Conservation (phyloP, 192 early-diverging fungal species). For the Allomyces arbusculus region DNA sequence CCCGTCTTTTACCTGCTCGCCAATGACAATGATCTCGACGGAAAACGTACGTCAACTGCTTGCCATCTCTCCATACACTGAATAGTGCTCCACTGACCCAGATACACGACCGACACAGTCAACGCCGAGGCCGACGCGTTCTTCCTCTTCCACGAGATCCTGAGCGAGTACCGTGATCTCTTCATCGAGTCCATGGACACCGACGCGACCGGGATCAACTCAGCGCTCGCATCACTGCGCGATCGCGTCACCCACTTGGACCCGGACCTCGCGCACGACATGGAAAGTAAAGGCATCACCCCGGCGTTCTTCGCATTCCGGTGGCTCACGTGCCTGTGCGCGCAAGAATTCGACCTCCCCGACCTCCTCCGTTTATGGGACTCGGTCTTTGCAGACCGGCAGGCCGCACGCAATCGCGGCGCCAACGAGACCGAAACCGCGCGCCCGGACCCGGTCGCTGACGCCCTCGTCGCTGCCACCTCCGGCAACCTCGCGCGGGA, state of each 20-base stretch:
- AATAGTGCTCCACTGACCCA: background rate
- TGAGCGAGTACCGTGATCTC: conserved; percentile 56
- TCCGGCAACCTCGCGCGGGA: background rate
- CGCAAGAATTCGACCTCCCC: conserved; percentile 55
- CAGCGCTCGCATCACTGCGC: too few species aligned
- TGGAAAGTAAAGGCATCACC: conserved; percentile 28
- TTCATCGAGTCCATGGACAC: conserved; percentile 54
- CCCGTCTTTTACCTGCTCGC: conserved; percentile 59
- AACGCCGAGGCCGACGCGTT: conserved; percentile 66
- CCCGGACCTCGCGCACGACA: too few species aligned
- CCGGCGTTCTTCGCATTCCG: conserved; percentile 59
- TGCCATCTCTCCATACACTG: background rate
- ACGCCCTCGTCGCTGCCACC: background rate
- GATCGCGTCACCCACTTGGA: too few species aligned
- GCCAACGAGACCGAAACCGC: background rate
- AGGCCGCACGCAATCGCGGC: background rate
- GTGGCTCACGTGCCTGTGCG: conserved; percentile 55
- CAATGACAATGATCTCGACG: conserved; percentile 21
- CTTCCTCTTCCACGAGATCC: conserved; percentile 45
- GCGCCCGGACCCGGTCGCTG: background rate
- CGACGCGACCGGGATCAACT: conserved; percentile 3
- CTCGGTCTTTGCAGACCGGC: conserved; percentile 47
- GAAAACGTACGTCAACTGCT: conserved; percentile 7
- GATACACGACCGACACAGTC: conserved; percentile 10
- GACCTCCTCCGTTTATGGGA: conserved; percentile 66